These are phyloP conservation scores for Saturnispora quitensis DNA, from an alignment of 805 yeast species.

Conservation along the genomic window DNA sequence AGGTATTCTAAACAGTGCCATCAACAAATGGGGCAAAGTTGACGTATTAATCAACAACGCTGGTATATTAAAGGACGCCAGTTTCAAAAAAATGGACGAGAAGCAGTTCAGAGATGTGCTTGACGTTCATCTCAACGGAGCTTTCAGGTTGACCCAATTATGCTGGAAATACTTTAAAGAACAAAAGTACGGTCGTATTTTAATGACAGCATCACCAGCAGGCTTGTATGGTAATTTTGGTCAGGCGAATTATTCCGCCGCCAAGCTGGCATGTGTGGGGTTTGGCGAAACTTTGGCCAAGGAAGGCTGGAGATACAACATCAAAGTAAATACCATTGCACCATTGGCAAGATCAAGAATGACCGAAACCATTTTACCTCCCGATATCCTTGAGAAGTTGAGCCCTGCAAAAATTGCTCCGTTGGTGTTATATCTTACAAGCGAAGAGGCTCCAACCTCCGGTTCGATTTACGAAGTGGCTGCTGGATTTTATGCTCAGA, in stretches of 20 bases:
- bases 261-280: constrained; percentile 84
- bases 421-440: constrained; percentile 70
- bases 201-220: constrained; percentile 96
- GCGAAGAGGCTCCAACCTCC: constrained; percentile 50
- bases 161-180: constrained; percentile 88
- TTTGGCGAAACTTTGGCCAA: constrained; percentile 90
- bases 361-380: constrained; percentile 88
- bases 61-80: constrained; percentile 83
- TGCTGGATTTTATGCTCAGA: constrained; percentile 86
- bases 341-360: constrained; percentile 93
- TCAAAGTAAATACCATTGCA: constrained; percentile 78
- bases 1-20: constrained; percentile 76
- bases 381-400: constrained; percentile 69
- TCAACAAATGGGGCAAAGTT: constrained; percentile 78
- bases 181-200: constrained; percentile 80
- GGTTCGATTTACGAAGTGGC: constrained; percentile 87
- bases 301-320: constrained; percentile 83
- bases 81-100: constrained; percentile 78
- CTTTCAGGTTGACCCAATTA: constrained; percentile 73
- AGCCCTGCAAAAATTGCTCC: constrained; percentile 91
- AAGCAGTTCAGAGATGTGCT: constrained; percentile 71
- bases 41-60: constrained; percentile 90
- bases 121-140: constrained; percentile 85
- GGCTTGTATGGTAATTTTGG: constrained; percentile 97
- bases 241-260: constrained; percentile 91